Evolutionary conservation across 371 early-diverging fungal genomes (phyloP).

Genomic region (Mucor sp.): DNA sequence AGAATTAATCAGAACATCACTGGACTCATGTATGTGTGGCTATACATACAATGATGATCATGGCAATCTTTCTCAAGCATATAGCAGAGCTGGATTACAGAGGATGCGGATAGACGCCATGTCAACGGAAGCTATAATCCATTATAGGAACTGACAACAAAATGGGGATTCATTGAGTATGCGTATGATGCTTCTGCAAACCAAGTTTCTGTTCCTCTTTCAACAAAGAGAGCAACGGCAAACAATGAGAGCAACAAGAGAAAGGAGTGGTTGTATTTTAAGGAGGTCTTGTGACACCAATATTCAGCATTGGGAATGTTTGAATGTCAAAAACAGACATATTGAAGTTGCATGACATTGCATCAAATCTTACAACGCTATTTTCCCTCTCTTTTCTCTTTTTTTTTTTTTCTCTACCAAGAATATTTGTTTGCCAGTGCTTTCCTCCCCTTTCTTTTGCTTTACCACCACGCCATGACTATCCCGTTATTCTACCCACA

Average conservation of each 20-base stretch:
- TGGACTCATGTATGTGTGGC: neutral
- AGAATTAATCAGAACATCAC: neutral
- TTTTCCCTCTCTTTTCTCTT: neutral
- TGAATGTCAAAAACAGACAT: conserved; percentile 22
- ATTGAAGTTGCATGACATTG: conserved; percentile 16
- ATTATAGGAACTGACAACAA: neutral
- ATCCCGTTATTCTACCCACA: conserved; percentile 14
- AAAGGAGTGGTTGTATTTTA: neutral
- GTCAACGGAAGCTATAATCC: neutral
- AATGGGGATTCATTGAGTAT: neutral
- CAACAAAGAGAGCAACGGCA: neutral
- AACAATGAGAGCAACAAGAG: neutral
- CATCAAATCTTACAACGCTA: neutral
- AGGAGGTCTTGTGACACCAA: conserved; percentile 14
- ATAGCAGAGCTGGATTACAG: too few species aligned
- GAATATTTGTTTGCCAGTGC: conserved; percentile 17
- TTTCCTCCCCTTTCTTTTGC: conserved; percentile 16
- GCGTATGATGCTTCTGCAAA: neutral
- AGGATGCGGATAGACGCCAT: too few species aligned
- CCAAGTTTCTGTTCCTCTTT: neutral
- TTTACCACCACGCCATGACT: conserved; percentile 1
- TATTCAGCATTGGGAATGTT: conserved; percentile 13
- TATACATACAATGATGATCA: neutral
- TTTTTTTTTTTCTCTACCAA: conserved; percentile 23
- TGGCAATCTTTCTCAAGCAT: neutral